Evolutionary conservation across 2,329 filamentous ascomycete species (phyloP).

Genomic region (Cladosporium sp.): DNA sequence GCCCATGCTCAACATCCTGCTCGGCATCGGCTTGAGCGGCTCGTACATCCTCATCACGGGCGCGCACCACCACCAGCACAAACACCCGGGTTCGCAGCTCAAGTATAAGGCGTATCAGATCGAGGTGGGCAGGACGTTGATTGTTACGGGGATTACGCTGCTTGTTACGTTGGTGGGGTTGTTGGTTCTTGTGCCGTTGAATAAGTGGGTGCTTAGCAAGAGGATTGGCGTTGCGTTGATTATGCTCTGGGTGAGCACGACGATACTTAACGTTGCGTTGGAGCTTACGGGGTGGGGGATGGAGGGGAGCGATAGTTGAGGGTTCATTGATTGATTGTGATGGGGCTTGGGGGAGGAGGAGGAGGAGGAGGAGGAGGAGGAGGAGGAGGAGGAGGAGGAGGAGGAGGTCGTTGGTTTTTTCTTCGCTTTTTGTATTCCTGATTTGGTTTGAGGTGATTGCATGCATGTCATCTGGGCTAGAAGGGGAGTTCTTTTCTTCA

Average conservation of each 20-base stretch:
- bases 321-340: neutral
- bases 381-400: too few relatives aligned
- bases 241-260: constrained; percentile 77
- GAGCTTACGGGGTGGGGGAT: constrained; percentile 58
- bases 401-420: too few relatives aligned
- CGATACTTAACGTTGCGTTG: constrained; percentile 75
- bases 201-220: constrained; percentile 81
- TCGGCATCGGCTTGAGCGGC: constrained; percentile 90
- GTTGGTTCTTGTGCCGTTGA: constrained; percentile 78
- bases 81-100: constrained; percentile 66
- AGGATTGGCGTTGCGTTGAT: constrained; percentile 82
- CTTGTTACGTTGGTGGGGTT: constrained; percentile 77
- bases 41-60: constrained; percentile 80
- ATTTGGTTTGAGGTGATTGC: neutral
- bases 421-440: neutral
- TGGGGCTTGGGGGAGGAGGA: neutral
- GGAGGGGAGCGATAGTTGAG: constrained; percentile 10
- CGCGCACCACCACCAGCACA: constrained; percentile 65
- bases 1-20: constrained; percentile 93
- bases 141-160: constrained; percentile 83
- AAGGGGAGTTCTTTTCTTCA: neutral
- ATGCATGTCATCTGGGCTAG: neutral
- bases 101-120: constrained; percentile 79
- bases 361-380: too few relatives aligned
- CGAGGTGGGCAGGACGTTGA: constrained; percentile 77